phyloP scores from a whole-genome alignment of 768 basidiomycete genomes.

The Agrocybe chaxingu region DNA sequence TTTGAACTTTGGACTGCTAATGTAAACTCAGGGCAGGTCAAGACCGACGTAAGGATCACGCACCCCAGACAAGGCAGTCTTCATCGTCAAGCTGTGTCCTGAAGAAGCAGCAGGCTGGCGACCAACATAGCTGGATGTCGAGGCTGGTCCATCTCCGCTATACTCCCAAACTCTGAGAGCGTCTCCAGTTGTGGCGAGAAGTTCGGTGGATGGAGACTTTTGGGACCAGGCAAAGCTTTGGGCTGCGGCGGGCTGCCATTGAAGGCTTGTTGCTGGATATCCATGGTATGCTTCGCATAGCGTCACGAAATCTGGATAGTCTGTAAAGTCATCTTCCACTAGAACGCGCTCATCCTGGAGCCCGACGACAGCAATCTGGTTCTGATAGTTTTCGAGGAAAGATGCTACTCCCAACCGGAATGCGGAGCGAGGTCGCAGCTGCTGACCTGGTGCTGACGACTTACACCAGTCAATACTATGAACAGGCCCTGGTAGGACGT shows the following conservation, averaged over 20 bases:
- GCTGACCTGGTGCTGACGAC: conserved; percentile 69
- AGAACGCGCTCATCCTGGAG: conserved; percentile 86
- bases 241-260: conserved; percentile 85
- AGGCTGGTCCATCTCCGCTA: conserved; percentile 56
- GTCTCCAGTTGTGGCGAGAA: conserved; percentile 93
- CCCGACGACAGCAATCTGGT: conserved; percentile 76
- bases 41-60: conserved; percentile 22
- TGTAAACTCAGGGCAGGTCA: conserved; percentile 6
- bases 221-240: conserved; percentile 64
- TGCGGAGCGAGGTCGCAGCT: conserved; percentile 67
- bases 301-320: conserved; percentile 84
- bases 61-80: conserved; percentile 81
- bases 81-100: conserved; percentile 66
- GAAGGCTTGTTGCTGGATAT: conserved; percentile 90
- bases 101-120: conserved; percentile 47
- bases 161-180: conserved; percentile 93
- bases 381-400: conserved; percentile 79
- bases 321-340: conserved; percentile 78
- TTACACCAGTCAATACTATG: conserved; percentile 90
- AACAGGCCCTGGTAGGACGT: conserved; percentile 63
- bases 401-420: conserved; percentile 88
- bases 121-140: conserved; percentile 67
- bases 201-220: conserved; percentile 66
- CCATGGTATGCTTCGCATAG: conserved; percentile 83
- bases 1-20: conserved; percentile 89